phyloP scores from a whole-genome alignment of 306 rosid species.

The Lagenaria siceraria region DNA sequence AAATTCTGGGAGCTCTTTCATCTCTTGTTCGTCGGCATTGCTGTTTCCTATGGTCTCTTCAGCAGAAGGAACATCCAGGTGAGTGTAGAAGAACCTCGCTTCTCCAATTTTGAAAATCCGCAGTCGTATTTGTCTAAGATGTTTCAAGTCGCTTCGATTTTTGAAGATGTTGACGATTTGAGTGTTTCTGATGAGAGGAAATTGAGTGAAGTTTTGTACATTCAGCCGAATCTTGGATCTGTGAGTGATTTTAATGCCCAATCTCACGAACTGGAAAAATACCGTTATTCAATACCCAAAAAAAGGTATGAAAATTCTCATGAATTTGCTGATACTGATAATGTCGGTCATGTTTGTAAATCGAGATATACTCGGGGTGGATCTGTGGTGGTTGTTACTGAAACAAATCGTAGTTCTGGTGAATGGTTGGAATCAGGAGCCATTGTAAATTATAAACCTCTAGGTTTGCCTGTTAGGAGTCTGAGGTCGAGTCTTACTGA shows the following conservation, averaged over 20 bases:
- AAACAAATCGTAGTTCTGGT: conserved; percentile 29
- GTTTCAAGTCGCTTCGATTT: conserved; percentile 42
- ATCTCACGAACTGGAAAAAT: neutral
- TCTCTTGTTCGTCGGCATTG: conserved; percentile 73
- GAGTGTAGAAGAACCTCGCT: conserved; percentile 15
- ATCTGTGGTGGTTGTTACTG: conserved; percentile 48
- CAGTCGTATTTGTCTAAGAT: conserved; percentile 50
- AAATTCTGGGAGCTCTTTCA: conserved; percentile 81
- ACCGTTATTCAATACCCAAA: conserved; percentile 22
- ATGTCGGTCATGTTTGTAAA: neutral
- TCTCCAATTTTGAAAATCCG: conserved; percentile 18
- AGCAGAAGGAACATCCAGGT: conserved; percentile 48
- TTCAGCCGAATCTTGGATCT: neutral
- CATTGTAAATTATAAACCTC: conserved; percentile 34
- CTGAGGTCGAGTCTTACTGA: conserved; percentile 32
- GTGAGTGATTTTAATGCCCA: neutral
- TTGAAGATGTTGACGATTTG: conserved; percentile 36
- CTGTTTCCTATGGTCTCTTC: conserved; percentile 69
- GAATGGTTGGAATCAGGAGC: conserved; percentile 24
- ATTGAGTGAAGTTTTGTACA: neutral
- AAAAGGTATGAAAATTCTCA: conserved; percentile 27
- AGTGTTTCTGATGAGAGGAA: conserved; percentile 34
- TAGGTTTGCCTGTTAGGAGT: conserved; percentile 81
- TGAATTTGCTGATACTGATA: conserved; percentile 14
- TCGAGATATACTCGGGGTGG: conserved; percentile 20